These are phyloP conservation scores for Sporothrix humicola DNA, from an alignment of 2,329 filamentous ascomycete species.

Conservation along the genomic window DNA sequence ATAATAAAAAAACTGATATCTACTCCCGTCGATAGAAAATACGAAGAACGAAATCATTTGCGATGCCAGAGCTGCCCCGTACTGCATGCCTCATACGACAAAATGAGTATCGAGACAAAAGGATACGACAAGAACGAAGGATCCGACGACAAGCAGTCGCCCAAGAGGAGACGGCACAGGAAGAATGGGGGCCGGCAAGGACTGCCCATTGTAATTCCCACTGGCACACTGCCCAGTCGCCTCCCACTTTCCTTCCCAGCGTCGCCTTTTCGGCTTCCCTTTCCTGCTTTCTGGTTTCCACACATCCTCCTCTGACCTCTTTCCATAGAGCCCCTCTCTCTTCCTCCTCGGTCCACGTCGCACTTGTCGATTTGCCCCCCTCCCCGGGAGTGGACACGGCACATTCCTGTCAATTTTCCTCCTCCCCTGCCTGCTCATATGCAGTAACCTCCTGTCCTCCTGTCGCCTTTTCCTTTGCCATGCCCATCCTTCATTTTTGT, in stretches of 20 bases:
- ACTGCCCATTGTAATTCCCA: background rate
- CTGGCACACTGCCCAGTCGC: background rate
- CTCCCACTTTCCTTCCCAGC: background rate
- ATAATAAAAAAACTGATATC: background rate
- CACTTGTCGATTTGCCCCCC: constrained; percentile 3
- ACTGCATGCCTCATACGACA: background rate
- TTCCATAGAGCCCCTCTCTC: too few species aligned
- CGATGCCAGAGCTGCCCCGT: background rate
- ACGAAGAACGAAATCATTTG: background rate
- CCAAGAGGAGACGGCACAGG: background rate
- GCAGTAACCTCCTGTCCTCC: background rate
- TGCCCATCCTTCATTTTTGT: background rate
- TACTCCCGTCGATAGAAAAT: background rate
- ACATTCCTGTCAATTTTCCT: background rate
- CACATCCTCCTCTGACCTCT: too few species aligned
- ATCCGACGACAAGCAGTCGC: background rate
- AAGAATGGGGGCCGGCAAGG: too few species aligned
- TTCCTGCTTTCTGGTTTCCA: constrained; percentile 22
- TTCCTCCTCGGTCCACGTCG: constrained; percentile 11
- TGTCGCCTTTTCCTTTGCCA: background rate
- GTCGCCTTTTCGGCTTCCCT: background rate
- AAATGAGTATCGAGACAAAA: background rate
- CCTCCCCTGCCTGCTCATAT: too few species aligned
- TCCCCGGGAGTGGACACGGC: background rate
- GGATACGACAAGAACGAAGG: background rate